Evolutionary conservation across 768 basidiomycete species (phyloP), one percentile per base, ranked within the genome.

Genomic region (Cystofilobasidium capitatum): DNA sequence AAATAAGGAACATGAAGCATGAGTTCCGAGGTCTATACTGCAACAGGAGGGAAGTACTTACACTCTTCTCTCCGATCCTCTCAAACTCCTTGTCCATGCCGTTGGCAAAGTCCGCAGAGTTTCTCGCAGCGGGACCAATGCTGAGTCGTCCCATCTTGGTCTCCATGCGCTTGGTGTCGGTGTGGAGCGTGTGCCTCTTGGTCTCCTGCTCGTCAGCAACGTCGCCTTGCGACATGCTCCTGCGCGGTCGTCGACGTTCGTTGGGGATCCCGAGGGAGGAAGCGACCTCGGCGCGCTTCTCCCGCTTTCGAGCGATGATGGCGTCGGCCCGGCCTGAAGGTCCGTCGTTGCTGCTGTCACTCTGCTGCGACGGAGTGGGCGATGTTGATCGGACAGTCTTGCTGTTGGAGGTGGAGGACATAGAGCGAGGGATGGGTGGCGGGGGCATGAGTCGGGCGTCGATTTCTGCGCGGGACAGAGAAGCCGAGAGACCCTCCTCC

Each of bases 361-460:
- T 67, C 59, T 49, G 42, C 55, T 60, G 10, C 9, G 65, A 66
- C 6, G 65, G 49, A 4, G 58, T 37, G 0, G 65, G 66, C 26
- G 66, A 67, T 14, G 4, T 22, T n/a, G 66, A 39, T 16, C 59
- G 26, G 45, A 49, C 26, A 31, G 35, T 13, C 12, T 36, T 51
- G 14, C 4, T 20, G 24, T n/a, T 36, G 47, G n/a, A 22, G 45
- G 62, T 51, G 10, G 45, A 24, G 20, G 45, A 24, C 14, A n/a
- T 10, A 22, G 20, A 13, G 24, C 29, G 29, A 17, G 66, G 66
- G 5, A 68, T 16, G 31, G 66, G 60, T 5, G 66, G 66, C 26
- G 66, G 66, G 22, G 66, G 66, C 66, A 68, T 68, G 20, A 62
- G 39, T 24, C 44, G 58, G n/a, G 47, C 51, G 31, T 68, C 66